Evolutionary conservation across 257 asterid genomes (phyloP).

Genomic region (Plantago ovata): DNA sequence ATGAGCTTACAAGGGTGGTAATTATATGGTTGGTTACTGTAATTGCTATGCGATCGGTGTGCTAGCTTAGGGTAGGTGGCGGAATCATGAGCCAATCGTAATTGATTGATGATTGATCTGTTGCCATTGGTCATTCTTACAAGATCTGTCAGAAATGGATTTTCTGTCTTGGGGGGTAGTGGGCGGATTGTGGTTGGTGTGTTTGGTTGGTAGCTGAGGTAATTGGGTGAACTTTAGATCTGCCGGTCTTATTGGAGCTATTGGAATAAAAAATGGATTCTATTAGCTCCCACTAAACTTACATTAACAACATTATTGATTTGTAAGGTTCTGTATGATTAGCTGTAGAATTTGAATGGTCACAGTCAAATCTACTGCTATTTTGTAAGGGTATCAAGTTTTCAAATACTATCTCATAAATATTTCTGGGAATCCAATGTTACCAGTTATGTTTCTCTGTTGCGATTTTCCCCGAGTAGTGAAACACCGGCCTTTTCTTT

Average conservation of each 20-base stretch:
- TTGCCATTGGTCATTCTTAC: not conserved
- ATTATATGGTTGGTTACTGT: conserved; percentile 1
- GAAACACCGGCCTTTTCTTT: not conserved
- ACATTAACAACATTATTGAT: not conserved
- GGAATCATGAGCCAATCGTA: not conserved
- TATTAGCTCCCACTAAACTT: not conserved
- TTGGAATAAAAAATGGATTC: conserved; percentile 5
- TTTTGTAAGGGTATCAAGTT: not conserved
- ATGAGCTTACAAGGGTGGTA: not conserved
- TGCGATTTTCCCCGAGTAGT: not conserved
- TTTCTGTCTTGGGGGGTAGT: not conserved
- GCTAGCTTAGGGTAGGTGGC: not conserved
- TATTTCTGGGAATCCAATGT: not conserved
- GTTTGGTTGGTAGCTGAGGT: conserved; percentile 7
- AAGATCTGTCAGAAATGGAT: not conserved
- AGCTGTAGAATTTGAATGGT: not conserved
- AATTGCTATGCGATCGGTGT: not conserved
- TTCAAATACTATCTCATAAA: too few relatives aligned
- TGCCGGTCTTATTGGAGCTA: not conserved
- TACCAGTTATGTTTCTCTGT: not conserved
- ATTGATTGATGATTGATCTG: not conserved
- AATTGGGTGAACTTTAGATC: not conserved
- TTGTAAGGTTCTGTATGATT: conserved; percentile 1
- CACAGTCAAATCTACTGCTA: not conserved
- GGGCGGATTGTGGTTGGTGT: conserved; percentile 5